Evolutionary conservation across 2,329 filamentous ascomycete species (phyloP).

Genomic region (Chaetomiaceae sp.): DNA sequence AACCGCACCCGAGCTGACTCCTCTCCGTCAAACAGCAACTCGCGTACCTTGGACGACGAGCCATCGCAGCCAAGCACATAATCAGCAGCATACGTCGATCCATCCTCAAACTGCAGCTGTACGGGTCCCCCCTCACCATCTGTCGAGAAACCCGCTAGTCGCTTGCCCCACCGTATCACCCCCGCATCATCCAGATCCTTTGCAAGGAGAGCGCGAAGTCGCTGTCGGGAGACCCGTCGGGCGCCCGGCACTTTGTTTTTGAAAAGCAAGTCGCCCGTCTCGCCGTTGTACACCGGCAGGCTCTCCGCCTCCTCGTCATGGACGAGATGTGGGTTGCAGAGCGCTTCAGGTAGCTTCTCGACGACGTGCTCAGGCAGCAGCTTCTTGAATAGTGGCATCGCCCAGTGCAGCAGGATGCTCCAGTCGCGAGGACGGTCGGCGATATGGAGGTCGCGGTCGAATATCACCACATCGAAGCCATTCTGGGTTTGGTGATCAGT

Average conservation of each 20-base stretch:
- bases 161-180: constrained; percentile 28
- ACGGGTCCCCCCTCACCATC: constrained; percentile 11
- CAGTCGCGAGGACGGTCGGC: constrained; percentile 31
- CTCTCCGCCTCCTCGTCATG: constrained; percentile 29
- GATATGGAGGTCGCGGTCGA: constrained; percentile 28
- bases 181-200: constrained; percentile 25
- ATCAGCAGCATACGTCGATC: constrained; percentile 20
- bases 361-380: constrained; percentile 31
- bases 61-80: constrained; percentile 32
- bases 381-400: constrained; percentile 30
- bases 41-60: constrained; percentile 26
- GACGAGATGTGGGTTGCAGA: constrained; percentile 31
- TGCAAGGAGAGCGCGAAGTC: constrained; percentile 29
- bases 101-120: constrained; percentile 26
- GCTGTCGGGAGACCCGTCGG: constrained; percentile 31
- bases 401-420: constrained; percentile 38
- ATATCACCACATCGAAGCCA: constrained; percentile 30
- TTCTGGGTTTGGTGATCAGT: too few relatives aligned
- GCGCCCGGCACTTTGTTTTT: constrained; percentile 29
- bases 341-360: constrained; percentile 25
- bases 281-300: constrained; percentile 30
- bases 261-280: constrained; percentile 33
- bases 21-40: constrained; percentile 24
- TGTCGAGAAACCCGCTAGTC: constrained; percentile 12
- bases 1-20: constrained; percentile 20